A percentile compares a stretch with the other conserved stretches of the same genome.
Evolutionary conservation across 257 asterid genomes (phyloP).

Genomic region (Gentiana straminea): DNA sequence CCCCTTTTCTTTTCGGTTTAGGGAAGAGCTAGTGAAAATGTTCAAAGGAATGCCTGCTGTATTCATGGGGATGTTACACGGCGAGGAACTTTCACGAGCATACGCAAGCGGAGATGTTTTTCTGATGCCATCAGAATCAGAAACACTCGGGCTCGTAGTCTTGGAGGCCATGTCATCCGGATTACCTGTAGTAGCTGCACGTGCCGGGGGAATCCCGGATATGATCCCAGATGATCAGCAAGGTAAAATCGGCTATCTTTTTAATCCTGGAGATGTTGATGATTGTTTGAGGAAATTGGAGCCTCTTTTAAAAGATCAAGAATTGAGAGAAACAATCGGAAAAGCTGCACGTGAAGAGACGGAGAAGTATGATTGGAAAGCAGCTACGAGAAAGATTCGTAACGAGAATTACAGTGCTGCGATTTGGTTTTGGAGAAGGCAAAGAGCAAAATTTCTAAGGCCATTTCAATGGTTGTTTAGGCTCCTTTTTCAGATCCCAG

Average conservation of each 20-base stretch:
- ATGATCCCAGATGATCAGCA: slow-evolving; percentile 78
- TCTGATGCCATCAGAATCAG: slow-evolving; percentile 91
- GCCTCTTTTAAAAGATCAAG: slow-evolving; percentile 49
- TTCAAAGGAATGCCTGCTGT: slow-evolving; percentile 78
- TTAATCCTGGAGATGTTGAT: slow-evolving; percentile 70
- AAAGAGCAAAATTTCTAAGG: slow-evolving; percentile 42
- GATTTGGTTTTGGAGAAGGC: slow-evolving; percentile 87
- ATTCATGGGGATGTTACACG: slow-evolving; percentile 79
- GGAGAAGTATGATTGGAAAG: slow-evolving; percentile 94
- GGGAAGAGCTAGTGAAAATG: slow-evolving; percentile 75
- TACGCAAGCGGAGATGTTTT: slow-evolving; percentile 93
- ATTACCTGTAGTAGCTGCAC: slow-evolving; percentile 89
- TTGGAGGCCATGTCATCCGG: slow-evolving; percentile 98
- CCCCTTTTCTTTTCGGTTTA: slow-evolving; percentile 12
- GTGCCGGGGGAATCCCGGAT: slow-evolving; percentile 96
- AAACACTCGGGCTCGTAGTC: slow-evolving; percentile 83
- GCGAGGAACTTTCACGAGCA: slow-evolving; percentile 93
- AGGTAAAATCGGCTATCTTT: slow-evolving; percentile 75
- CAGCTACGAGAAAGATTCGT: slow-evolving; percentile 74
- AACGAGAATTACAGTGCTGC: slow-evolving; percentile 80
- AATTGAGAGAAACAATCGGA: slow-evolving; percentile 63
- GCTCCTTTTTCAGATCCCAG: slow-evolving; percentile 23
- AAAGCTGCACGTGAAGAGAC: slow-evolving; percentile 71
- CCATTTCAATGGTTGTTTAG: slow-evolving; percentile 70
- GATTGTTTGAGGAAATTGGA: slow-evolving; percentile 76